Evolutionary conservation across 106 monocot genomes (phyloP), one percentile per base, ranked within the genome.

Genomic region (Posidonia australis): DNA sequence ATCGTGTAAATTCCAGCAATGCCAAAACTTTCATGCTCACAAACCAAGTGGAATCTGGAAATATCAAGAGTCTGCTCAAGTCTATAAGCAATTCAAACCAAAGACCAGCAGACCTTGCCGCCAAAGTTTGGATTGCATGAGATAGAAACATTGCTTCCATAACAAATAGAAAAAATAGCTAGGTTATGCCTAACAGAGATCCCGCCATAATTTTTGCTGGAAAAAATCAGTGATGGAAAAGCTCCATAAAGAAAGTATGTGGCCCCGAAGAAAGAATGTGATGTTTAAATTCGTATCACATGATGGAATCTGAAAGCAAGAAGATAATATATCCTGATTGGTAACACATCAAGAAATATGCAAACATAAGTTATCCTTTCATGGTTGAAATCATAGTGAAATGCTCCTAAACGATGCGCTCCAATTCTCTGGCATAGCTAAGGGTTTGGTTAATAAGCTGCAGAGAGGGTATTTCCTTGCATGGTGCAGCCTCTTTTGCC

Each of bases 391-490:
- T 43, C 61, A 55, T 24, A 55, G 58, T 16, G 28, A 58, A 36
- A 61, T 2, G 19, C 30, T 19, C 67, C 51, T 64, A 84, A 46
- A 96, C 87, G 4, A 96, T 96, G 43, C 96, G 77, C 70, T 96
- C 90, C 69, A 96, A 47, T 64, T 96, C 96, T 68, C 84, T 86
- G 4, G 96, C 96, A 32, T 96, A 96, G 59, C 82, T 96, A 5
- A 96, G 73, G 13, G 96, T 90, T 64, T 96, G 86, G 54, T 90
- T 90, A 67, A 96, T 90, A n/a, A 96, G 74, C 63, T 87, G 90
- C 31, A 90, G 54, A 0, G 90, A 90, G 0, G 96, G 90, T 55
- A 96, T 96, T 54, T 87, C 96, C 72, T 93, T 93, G 72, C 96
- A 84, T 0, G 86, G 86, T 43, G 90, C 90, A 9, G 84, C 77